Base-by-base conservation (phyloP, 495 filamentous ascomycete species). In the Penicillium ochrochloron region DNA sequence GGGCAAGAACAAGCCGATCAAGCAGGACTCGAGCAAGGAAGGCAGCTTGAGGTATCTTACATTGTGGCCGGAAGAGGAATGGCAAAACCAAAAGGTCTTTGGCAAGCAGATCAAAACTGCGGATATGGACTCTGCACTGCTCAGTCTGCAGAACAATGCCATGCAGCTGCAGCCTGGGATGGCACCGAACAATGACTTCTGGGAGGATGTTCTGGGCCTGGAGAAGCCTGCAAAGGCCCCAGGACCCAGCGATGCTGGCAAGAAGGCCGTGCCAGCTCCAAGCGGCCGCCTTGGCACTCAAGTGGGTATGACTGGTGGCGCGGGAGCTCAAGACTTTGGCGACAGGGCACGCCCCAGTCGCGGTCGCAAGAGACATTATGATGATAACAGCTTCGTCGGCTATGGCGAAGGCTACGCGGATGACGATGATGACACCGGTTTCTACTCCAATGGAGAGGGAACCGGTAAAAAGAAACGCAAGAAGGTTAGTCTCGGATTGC, bases 351-450 rank as follows among this genome's bases (percentile, higher is more conserved):
- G 80, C 21, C 86, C 90, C 3, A 88, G 82, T 68, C 85, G 86
- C 33, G 84, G 84, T 34, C 88, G 86, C 67, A 90, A 90, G 76
- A 80, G 89, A 65, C 79, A 86, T 66, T 92, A 92, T 70, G 84
- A 87, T 68, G 89, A 91, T 33, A 78, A 78, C 50, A 88, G 85
- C 66, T 92, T 88, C 71, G 84, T 84, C 57, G 89, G 89, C 5
- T 92, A 92, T 65, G 85, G 82, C 55, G 88, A 90, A 76, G 88
- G 85, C 12, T 88, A 77, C 71, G 78, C 79, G 12, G 85, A 88
- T 69, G 86, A 87, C 58, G 84, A 87, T 62, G 84, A 84, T 56
- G 86, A 85, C 25, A 75, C 79, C 58, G 78, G 73, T 50, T 77
- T 82, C 61, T 79, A 79, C 62, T 81, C 78, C 52, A 78, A 78